These are phyloP conservation scores for Neltuma alba DNA, from an alignment of 306 rosid genomes.

Conservation along the genomic window DNA sequence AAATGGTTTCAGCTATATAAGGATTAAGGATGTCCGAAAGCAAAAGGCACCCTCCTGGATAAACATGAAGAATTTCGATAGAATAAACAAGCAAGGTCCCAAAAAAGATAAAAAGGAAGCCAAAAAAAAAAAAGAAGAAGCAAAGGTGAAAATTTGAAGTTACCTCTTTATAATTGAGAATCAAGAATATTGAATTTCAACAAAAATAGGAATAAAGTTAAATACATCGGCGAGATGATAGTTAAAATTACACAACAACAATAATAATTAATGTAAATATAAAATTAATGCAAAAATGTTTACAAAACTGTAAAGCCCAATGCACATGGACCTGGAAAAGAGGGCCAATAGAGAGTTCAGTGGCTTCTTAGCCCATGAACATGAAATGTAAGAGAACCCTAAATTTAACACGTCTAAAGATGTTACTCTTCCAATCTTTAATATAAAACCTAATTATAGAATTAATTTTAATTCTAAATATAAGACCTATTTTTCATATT, in stretches of 20 bases:
- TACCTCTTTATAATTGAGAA: not conserved
- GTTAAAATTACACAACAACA: not conserved
- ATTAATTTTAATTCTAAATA: too few relatives aligned
- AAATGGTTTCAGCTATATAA: not conserved
- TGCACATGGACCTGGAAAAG: not conserved
- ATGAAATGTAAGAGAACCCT: not conserved
- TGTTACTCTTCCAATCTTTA: too few relatives aligned
- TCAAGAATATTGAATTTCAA: not conserved
- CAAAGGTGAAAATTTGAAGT: not conserved
- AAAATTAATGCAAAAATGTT: not conserved
- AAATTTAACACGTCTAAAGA: not conserved
- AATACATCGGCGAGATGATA: not conserved
- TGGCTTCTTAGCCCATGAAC: conserved; percentile 5
- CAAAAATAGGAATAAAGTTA: not conserved
- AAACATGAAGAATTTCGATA: not conserved
- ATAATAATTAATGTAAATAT: not conserved
- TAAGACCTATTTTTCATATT: too few relatives aligned
- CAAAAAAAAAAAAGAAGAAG: not conserved
- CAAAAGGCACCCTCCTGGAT: not conserved
- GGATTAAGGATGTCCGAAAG: not conserved
- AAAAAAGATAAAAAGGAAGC: not conserved
- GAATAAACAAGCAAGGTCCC: not conserved
- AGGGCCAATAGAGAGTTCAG: not conserved
- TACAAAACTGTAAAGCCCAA: not conserved
- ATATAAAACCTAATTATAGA: too few relatives aligned